Conservation (phyloP, 208 protist species). For the Giardia duodenalis region DNA sequence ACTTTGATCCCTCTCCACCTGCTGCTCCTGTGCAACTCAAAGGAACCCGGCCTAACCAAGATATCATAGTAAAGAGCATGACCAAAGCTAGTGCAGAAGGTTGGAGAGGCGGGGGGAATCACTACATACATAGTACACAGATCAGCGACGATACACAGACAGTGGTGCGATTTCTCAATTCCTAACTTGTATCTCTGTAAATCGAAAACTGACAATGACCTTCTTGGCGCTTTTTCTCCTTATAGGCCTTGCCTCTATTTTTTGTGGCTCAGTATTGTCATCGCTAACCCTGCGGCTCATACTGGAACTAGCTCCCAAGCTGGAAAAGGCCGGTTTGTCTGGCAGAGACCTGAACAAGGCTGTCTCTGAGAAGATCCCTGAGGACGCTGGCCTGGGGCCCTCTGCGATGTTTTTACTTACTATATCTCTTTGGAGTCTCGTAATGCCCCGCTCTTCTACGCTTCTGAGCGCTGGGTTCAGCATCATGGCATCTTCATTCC, state of each 20-base stretch:
- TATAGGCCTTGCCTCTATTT: no score
- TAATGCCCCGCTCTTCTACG: not conserved
- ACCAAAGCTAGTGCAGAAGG: not conserved
- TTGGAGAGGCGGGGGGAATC: not conserved
- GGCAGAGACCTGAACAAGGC: not conserved
- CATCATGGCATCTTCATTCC: slow-evolving; percentile 46
- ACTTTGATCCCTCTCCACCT: not conserved
- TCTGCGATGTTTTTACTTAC: not conserved
- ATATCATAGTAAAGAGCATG: not conserved
- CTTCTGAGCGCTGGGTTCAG: no score
- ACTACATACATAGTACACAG: not conserved
- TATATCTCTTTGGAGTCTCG: not conserved
- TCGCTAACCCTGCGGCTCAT: no score
- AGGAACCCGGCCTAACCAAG: no score
- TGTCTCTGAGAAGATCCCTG: not conserved
- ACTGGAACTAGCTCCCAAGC: not conserved
- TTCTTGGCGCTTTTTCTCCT: no score
- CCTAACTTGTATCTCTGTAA: no score
- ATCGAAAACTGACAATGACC: no score
- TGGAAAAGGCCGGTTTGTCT: not conserved
- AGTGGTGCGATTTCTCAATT: not conserved
- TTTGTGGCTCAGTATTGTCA: no score
- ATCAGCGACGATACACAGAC: not conserved
- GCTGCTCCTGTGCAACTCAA: no score
- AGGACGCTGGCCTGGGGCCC: not conserved